These are phyloP conservation scores for Sporothrix curviconia DNA, from an alignment of 2,329 filamentous ascomycete species.

Conservation along the genomic window DNA sequence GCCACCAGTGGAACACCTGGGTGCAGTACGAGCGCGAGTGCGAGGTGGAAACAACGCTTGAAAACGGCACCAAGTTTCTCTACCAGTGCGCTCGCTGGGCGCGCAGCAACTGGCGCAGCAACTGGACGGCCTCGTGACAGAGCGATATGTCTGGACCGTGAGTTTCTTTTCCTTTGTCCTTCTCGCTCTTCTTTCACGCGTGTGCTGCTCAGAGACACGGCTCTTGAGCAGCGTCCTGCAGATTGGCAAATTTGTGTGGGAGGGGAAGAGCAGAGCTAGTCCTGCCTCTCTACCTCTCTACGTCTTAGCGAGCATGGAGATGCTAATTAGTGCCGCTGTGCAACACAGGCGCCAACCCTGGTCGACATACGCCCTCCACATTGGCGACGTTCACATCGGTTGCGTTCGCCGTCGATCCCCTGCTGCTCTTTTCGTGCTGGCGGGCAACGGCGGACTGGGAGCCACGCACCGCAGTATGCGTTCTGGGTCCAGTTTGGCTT, in stretches of 20 bases:
- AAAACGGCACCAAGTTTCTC: constrained; percentile 81
- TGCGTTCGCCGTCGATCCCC: constrained; percentile 69
- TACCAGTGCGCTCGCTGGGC: constrained; percentile 94
- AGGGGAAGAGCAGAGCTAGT: not conserved
- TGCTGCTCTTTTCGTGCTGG: constrained; percentile 63
- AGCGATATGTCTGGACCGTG: constrained; percentile 82
- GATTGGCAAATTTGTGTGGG: too few relatives aligned
- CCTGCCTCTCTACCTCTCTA: not conserved
- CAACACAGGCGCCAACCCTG: constrained; percentile 71
- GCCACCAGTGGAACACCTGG: constrained; percentile 86
- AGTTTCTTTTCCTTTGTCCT: constrained; percentile 36
- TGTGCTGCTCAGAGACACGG: too few relatives aligned
- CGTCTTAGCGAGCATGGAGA: not conserved
- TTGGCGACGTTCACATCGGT: constrained; percentile 90
- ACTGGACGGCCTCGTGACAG: constrained; percentile 78
- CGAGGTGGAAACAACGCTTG: constrained; percentile 86
- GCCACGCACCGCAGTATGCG: constrained; percentile 45
- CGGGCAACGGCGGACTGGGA: constrained; percentile 60
- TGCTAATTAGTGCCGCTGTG: not conserved
- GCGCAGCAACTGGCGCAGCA: constrained; percentile 95
- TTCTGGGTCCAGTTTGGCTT: constrained; percentile 61
- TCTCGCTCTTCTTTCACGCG: too few relatives aligned
- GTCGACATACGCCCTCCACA: constrained; percentile 87
- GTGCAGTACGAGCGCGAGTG: constrained; percentile 90
- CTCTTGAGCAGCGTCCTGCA: too few relatives aligned